Evolutionary conservation across 139 green algal species (phyloP).

Genomic region (Zygnema circumcarinatum): DNA sequence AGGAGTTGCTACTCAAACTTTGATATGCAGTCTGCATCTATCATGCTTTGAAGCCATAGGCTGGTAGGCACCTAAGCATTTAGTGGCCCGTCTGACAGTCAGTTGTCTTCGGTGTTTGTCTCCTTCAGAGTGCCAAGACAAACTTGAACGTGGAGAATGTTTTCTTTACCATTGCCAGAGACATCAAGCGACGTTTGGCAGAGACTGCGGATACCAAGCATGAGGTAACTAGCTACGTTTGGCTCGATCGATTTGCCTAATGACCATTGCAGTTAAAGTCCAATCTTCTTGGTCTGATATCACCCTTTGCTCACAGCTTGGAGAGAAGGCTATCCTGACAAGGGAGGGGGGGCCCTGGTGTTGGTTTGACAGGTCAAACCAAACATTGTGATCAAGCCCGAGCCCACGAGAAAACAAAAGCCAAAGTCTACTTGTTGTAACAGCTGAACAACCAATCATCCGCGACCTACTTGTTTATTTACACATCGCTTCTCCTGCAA

Average conservation of each 20-base stretch:
- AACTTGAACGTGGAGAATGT: conserved; percentile 65
- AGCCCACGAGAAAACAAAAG: conserved; percentile 1
- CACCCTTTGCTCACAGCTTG: background rate
- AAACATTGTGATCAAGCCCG: conserved; percentile 27
- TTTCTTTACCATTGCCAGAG: conserved; percentile 62
- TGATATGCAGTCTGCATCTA: too few relatives aligned
- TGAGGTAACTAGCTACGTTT: conserved; percentile 52
- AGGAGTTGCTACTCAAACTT: too few relatives aligned
- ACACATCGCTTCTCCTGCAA: too few relatives aligned
- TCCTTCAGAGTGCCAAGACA: conserved; percentile 61
- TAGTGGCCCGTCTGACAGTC: too few relatives aligned
- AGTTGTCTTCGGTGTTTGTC: too few relatives aligned
- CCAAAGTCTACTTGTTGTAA: conserved; percentile 32
- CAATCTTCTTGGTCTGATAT: background rate
- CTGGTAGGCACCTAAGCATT: too few relatives aligned
- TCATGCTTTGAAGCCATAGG: too few relatives aligned
- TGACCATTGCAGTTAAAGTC: background rate
- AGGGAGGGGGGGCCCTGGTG: too few relatives aligned
- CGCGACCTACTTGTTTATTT: too few relatives aligned
- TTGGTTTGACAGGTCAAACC: conserved; percentile 9
- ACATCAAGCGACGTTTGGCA: conserved; percentile 59
- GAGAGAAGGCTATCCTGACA: too few relatives aligned
- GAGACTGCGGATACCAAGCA: conserved; percentile 43
- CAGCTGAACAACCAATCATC: too few relatives aligned
- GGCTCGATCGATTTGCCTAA: background rate